These are phyloP conservation scores for Paecilomyces niveus DNA, from an alignment of 2,329 filamentous ascomycete genomes.

Conservation along the genomic window DNA sequence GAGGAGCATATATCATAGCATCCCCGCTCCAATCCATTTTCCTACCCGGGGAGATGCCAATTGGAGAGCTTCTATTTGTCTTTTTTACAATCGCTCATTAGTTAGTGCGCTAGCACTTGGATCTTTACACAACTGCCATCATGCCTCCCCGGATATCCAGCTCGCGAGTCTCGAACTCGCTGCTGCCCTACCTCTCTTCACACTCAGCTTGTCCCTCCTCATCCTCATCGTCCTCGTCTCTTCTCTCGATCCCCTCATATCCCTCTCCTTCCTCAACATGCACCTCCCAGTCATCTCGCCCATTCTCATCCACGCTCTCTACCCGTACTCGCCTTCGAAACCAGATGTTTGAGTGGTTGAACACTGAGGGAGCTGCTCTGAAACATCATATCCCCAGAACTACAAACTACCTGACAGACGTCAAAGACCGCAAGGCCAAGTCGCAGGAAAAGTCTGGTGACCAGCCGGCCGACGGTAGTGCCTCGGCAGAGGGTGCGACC, in stretches of 20 bases:
- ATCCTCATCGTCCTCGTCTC: conserved; percentile 13
- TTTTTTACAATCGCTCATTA: neutral
- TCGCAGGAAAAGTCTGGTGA: conserved; percentile 1
- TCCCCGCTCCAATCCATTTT: neutral
- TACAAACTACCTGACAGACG: conserved; percentile 23
- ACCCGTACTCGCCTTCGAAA: conserved; percentile 44
- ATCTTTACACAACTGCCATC: conserved; percentile 9
- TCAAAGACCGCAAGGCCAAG: conserved; percentile 7
- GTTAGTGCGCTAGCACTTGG: too few species aligned
- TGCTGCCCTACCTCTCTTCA: conserved; percentile 25
- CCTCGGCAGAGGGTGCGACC: conserved; percentile 1
- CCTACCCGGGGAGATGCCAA: neutral
- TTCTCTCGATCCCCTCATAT: conserved; percentile 4
- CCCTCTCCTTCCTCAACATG: conserved; percentile 12
- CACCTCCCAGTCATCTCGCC: conserved; percentile 13
- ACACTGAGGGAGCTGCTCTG: conserved; percentile 25
- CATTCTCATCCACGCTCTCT: conserved; percentile 26
- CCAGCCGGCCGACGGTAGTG: neutral
- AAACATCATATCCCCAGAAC: conserved; percentile 24
- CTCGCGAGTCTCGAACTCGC: conserved; percentile 25
- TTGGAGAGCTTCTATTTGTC: conserved; percentile 1
- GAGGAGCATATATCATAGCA: neutral
- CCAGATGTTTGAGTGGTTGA: conserved; percentile 54
- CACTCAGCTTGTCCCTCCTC: conserved; percentile 14
- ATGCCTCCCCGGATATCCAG: conserved; percentile 36